These are phyloP conservation scores for Nigrospora oryzae DNA, from an alignment of 2,329 filamentous ascomycete genomes.

Conservation along the genomic window DNA sequence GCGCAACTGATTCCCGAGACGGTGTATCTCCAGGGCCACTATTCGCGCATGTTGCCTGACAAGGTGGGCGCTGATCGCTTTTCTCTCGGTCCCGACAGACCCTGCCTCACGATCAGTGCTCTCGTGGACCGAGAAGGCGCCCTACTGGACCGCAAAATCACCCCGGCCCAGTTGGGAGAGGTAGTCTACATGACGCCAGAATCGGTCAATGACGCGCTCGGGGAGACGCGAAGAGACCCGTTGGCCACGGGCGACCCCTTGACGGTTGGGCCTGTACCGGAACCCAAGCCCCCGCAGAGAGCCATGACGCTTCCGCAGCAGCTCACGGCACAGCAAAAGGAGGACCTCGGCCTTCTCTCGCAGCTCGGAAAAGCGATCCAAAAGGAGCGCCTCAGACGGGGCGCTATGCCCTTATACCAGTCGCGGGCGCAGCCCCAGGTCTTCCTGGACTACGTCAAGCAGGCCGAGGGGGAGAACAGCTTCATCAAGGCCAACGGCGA, in stretches of 20 bases:
- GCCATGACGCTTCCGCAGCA: slow-evolving; percentile 32
- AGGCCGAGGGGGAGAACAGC: slow-evolving; percentile 9
- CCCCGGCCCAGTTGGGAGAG: slow-evolving; percentile 41
- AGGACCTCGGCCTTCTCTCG: slow-evolving; percentile 38
- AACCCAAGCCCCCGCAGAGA: slow-evolving; percentile 22
- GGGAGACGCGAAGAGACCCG: slow-evolving; percentile 20
- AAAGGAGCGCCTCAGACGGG: slow-evolving; percentile 31
- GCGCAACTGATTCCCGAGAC: slow-evolving; percentile 53
- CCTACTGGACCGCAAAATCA: slow-evolving; percentile 45
- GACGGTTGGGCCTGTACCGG: slow-evolving; percentile 21
- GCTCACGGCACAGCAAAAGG: slow-evolving; percentile 31
- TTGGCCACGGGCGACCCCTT: slow-evolving; percentile 16
- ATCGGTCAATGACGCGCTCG: slow-evolving; percentile 36
- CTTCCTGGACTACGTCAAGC: slow-evolving; percentile 26
- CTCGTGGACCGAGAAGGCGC: slow-evolving; percentile 43
- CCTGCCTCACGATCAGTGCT: slow-evolving; percentile 55
- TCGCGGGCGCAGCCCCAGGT: slow-evolving; percentile 34
- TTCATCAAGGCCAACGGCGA: slow-evolving; percentile 32
- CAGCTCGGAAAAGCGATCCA: slow-evolving; percentile 38
- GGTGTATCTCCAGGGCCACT: slow-evolving; percentile 51
- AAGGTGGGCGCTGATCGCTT: slow-evolving; percentile 38
- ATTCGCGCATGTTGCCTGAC: slow-evolving; percentile 49
- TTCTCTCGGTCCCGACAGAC: slow-evolving; percentile 42
- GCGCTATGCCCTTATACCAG: slow-evolving; percentile 40
- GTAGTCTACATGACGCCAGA: slow-evolving; percentile 50